phyloP scores from a whole-genome alignment of 1,139 yeast genomes.

The Debaryomyces coudertii region DNA sequence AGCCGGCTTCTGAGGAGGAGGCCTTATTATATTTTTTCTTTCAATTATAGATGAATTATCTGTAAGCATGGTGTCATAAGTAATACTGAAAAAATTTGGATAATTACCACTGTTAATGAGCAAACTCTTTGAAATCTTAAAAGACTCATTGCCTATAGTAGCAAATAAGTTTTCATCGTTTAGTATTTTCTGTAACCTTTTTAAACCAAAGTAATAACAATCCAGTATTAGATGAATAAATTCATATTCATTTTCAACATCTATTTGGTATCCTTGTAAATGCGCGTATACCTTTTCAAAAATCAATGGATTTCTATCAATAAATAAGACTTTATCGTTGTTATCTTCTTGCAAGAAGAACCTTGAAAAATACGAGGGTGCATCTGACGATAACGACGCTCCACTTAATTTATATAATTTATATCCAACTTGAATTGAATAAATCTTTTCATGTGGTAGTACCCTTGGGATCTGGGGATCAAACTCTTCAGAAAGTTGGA shows the following conservation, averaged over 20 bases:
- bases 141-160: constrained; percentile 61
- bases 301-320: constrained; percentile 76
- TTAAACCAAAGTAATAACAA: constrained; percentile 70
- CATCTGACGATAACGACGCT: constrained; percentile 82
- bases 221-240: constrained; percentile 71
- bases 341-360: constrained; percentile 44
- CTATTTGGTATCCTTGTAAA: constrained; percentile 75
- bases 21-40: constrained; percentile 56
- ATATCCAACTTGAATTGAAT: constrained; percentile 73
- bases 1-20: constrained; percentile 74
- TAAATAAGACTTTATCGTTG: constrained; percentile 54
- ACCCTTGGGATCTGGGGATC: constrained; percentile 58
- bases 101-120: constrained; percentile 62
- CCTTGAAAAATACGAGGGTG: constrained; percentile 63
- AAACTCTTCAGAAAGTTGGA: constrained; percentile 28
- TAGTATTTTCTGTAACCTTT: constrained; percentile 55
- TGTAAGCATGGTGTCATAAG: constrained; percentile 49
- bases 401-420: constrained; percentile 67
- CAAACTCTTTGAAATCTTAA: constrained; percentile 60
- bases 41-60: constrained; percentile 48
- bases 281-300: constrained; percentile 71
- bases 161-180: constrained; percentile 59
- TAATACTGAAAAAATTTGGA: constrained; percentile 76
- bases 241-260: constrained; percentile 59
- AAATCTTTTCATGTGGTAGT: constrained; percentile 67